Evolutionary conservation across 2,329 filamentous ascomycete genomes (phyloP).

Genomic region (Microdochium trichocladiopsis): DNA sequence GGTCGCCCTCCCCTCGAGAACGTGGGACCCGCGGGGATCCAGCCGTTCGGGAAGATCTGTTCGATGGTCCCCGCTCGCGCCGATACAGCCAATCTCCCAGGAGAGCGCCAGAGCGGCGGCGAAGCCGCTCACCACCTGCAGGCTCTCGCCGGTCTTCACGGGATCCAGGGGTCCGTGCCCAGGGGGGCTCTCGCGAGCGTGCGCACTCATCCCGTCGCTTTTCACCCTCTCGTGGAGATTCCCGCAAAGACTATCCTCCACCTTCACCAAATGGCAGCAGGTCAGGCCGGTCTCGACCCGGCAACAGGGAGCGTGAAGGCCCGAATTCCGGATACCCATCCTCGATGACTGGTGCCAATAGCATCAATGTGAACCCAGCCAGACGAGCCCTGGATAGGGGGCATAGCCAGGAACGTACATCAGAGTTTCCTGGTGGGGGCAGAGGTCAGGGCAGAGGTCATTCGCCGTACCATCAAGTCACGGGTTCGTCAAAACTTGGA

Average conservation of each 20-base stretch:
- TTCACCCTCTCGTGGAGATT: not conserved
- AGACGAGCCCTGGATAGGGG: slow-evolving; percentile 10
- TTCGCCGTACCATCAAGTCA: slow-evolving; percentile 51
- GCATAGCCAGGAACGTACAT: not conserved
- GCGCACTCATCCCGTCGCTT: not conserved
- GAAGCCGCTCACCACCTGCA: not conserved
- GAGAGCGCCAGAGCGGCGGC: not conserved
- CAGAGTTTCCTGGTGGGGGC: not conserved
- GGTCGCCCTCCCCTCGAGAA: not conserved
- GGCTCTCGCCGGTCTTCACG: slow-evolving; percentile 5
- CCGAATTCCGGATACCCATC: slow-evolving; percentile 4
- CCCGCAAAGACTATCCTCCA: too few relatives aligned
- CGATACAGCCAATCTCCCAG: not conserved
- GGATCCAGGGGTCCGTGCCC: not conserved
- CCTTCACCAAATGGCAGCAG: not conserved
- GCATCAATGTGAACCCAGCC: slow-evolving; percentile 26
- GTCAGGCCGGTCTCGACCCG: not conserved
- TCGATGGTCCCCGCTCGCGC: not conserved
- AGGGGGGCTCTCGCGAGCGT: not conserved
- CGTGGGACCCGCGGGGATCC: not conserved
- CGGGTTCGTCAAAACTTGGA: slow-evolving; percentile 46
- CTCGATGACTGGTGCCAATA: slow-evolving; percentile 24
- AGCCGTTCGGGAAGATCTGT: not conserved
- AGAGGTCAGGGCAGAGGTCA: slow-evolving; percentile 20
- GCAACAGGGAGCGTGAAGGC: not conserved